Base-by-base conservation (phyloP, 2,329 filamentous ascomycete genomes). In the Cercospora sp. region DNA sequence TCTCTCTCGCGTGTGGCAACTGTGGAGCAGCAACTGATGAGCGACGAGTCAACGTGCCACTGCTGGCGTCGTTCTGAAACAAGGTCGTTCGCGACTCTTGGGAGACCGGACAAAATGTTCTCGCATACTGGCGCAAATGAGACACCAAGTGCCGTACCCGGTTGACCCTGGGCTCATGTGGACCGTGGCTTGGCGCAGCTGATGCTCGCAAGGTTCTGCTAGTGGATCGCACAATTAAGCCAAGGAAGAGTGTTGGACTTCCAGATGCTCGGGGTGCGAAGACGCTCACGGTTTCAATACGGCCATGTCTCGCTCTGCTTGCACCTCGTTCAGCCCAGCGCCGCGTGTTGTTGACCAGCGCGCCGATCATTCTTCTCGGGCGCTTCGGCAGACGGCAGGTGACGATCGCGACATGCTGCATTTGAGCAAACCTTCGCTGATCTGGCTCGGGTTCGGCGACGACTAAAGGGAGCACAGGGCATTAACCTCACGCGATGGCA, bases 371-470 rank as follows among this genome's bases (percentile, higher is more conserved):
- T 5, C 30, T 59, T n/a, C 28, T 20, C n/a, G 31, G 7, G 30
- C 28, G n/a, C 16, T 16, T 36, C 55, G 55, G 55, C 55, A 59
- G 28, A 59, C 55, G 55, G 55, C 55, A 59, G 36, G 55, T 36
- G 55, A 55, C 26, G 48, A 59, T 59, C 55, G 18, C 55, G 31
- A 59, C 16, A 20, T 59, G 30, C 26, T 36, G 55, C 55, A 59
- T 59, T 9, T 16, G 55, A 36, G 55, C n/a, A 36, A 59, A 33
- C 30, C 30, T 59, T 31, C 4, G 55, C 18, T 3, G 28, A 18
- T 23, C 16, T 59, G 28, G 31, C 55, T 36, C 28, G 55, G 28
- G 28, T 36, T 36, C 55, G 30, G 28, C 55, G 55, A 59, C 55
- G 55, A 59, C 55, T 30, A 51, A 33, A 13, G 18, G 10, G 30